These are phyloP conservation scores for Lactuca saligna DNA, from an alignment of 129 eudicot genomes.

Conservation along the genomic window DNA sequence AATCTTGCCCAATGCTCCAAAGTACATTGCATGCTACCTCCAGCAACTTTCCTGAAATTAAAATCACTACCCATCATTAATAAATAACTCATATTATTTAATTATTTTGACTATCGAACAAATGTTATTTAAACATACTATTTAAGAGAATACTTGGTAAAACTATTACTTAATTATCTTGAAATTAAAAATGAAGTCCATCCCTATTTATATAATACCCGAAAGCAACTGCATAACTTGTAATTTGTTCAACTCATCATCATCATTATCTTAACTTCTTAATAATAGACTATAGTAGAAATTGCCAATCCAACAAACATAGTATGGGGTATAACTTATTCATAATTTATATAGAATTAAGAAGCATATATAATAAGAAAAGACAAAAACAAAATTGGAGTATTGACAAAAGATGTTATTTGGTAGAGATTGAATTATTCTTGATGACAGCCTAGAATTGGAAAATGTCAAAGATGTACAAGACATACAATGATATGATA, in stretches of 20 bases:
- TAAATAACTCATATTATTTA: neutral
- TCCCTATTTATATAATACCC: neutral
- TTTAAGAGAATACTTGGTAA: neutral
- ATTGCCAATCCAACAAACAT: slow-evolving; percentile 15
- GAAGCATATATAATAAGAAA: neutral
- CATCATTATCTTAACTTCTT: neutral
- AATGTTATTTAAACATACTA: neutral
- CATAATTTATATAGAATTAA: neutral
- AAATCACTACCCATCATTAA: neutral
- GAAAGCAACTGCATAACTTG: slow-evolving; percentile 30
- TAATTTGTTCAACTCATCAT: slow-evolving; percentile 21
- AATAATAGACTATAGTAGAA: neutral
- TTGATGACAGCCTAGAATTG: slow-evolving; percentile 21
- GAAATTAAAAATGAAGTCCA: neutral
- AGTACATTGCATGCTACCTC: slow-evolving; percentile 37
- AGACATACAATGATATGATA: slow-evolving; percentile 4
- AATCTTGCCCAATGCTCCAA: slow-evolving; percentile 31
- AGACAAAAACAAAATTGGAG: slow-evolving; percentile 1
- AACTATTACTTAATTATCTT: neutral
- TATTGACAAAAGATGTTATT: slow-evolving; percentile 11
- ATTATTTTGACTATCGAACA: neutral
- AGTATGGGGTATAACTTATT: neutral
- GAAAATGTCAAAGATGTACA: slow-evolving; percentile 22
- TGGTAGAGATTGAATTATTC: slow-evolving; percentile 27
- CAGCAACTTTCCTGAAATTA: slow-evolving; percentile 36